Evolutionary conservation across 192 early-diverging fungal genomes (phyloP).

Genomic region (Cladochytrium replicatum): DNA sequence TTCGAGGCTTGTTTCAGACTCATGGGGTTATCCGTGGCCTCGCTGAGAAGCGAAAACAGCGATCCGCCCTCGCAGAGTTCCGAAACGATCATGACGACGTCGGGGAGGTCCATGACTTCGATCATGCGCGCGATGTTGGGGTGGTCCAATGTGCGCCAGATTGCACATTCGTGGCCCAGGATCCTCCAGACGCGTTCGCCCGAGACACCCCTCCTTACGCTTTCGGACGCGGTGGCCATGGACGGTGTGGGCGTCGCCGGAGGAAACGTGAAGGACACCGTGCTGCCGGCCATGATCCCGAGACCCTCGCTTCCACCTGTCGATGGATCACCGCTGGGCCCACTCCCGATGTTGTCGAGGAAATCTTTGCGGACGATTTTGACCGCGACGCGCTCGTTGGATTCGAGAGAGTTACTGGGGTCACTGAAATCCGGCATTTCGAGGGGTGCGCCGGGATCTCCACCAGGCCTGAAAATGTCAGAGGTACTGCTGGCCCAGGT

Average conservation of each 20-base stretch:
- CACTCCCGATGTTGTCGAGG: no score
- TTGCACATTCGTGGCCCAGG: slow-evolving; percentile 55
- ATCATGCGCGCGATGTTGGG: slow-evolving; percentile 53
- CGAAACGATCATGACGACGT: slow-evolving; percentile 59
- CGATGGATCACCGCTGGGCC: no score
- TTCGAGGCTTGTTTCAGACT: no score
- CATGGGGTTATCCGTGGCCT: slow-evolving; percentile 33
- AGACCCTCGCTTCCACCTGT: no score
- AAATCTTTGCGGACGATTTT: no score
- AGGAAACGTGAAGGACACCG: neutral
- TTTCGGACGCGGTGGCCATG: no score
- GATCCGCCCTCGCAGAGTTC: slow-evolving; percentile 57
- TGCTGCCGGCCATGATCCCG: neutral
- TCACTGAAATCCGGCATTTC: no score
- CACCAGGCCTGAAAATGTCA: no score
- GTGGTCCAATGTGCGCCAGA: slow-evolving; percentile 61
- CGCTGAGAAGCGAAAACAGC: slow-evolving; percentile 49
- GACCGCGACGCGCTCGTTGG: no score
- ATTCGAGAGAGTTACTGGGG: no score
- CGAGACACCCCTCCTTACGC: neutral
- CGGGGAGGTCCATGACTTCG: slow-evolving; percentile 57
- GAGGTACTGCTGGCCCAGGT: no score
- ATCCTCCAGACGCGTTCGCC: slow-evolving; percentile 29
- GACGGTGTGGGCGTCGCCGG: neutral
- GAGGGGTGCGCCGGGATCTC: no score